phyloP scores from a whole-genome alignment of 1,284 basidiomycete species.

The Puccinia coronata region DNA sequence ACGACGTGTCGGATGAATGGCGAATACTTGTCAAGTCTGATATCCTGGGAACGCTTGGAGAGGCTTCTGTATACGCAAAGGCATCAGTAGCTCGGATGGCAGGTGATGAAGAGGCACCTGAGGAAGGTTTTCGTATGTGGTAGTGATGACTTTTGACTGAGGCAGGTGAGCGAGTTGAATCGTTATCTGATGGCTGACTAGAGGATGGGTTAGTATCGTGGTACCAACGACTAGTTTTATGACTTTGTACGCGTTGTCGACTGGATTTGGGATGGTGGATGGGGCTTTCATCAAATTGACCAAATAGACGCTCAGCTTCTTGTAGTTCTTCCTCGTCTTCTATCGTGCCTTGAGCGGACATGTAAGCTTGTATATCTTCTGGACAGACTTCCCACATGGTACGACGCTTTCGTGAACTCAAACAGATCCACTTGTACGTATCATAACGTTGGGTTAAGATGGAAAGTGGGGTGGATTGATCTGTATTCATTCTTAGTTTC shows the following conservation, averaged over 20 bases:
- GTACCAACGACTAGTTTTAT: background rate
- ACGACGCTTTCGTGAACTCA: slow-evolving; percentile 1
- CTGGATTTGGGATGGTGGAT: background rate
- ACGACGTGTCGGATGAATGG: background rate
- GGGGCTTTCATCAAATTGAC: slow-evolving; percentile 7
- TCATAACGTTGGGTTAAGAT: background rate
- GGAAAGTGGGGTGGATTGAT: background rate
- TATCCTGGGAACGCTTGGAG: background rate
- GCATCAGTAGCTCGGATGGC: background rate
- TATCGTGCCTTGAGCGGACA: background rate
- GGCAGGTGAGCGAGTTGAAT: background rate
- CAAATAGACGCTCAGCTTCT: slow-evolving; percentile 19
- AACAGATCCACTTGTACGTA: slow-evolving; percentile 26
- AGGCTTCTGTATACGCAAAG: background rate
- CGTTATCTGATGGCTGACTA: background rate
- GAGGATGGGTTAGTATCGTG: background rate
- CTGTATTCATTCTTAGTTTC: background rate
- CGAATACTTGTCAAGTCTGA: background rate
- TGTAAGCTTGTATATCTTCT: slow-evolving; percentile 20
- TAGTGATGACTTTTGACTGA: background rate
- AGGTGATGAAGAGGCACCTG: background rate
- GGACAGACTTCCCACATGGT: slow-evolving; percentile 30
- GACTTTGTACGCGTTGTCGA: slow-evolving; percentile 8
- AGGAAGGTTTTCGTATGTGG: background rate
- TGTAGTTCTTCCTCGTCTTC: slow-evolving; percentile 16